Evolutionary conservation across 495 filamentous ascomycete species (phyloP), one percentile per base, ranked within the genome.

Genomic region (Annulohypoxylon moriforme): DNA sequence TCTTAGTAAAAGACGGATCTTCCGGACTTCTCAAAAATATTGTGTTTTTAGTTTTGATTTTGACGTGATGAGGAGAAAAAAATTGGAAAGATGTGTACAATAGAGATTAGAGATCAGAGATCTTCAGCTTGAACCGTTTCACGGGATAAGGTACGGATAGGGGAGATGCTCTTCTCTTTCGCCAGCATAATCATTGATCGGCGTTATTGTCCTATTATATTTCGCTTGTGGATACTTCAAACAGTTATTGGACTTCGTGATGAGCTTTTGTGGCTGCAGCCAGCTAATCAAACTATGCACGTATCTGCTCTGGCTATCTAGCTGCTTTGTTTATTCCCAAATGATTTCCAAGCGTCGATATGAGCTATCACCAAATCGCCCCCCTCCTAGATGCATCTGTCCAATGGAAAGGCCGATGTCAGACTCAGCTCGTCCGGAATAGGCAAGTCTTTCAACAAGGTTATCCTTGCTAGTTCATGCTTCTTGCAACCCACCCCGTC

Each of bases 241-340:
- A 25, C 13, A 20, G 22, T 36, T 42, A 64, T 68, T 64, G 16
- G 25, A 4, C 18, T 25, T 65, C 57, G 40, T 59, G 64, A 57
- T 47, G 60, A 62, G 34, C n/a, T 31, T 34, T 27, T 31, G 60
- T 65, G 60, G 60, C 65, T 69, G 50, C 34, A 55, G 58, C 24
- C 52, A 72, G 38, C 34, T 72, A 67, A 72, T 72, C 16, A 72
- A 72, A 72, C 60, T 34, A 72, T 72, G 64, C 53, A 50, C 49
- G 53, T 66, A 49, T 34, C 16, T 59, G 46, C 49, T 60, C 58
- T 47, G 11, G 14, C 42, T 46, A 20, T 18, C n/a, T 46, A 46
- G 16, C 22, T 25, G 46, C 20, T 40, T 40, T 14, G 36, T 40
- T 40, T 40, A 40, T 40, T 40, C 11, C 36, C 36, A 13, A 40